phyloP scores from a whole-genome alignment of 257 asterid genomes.

The Rhazya stricta region DNA sequence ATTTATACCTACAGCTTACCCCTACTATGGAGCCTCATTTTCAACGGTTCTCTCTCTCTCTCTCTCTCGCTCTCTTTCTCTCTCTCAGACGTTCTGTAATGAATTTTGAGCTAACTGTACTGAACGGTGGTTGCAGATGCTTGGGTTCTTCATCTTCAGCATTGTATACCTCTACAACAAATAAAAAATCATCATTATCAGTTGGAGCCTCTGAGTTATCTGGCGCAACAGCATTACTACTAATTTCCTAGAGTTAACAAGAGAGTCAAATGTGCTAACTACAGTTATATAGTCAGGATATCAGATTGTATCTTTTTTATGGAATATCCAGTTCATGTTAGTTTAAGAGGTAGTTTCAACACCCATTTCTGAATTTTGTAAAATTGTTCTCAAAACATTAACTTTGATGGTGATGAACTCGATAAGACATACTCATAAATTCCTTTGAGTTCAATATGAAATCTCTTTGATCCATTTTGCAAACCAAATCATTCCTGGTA shows the following conservation, averaged over 20 bases:
- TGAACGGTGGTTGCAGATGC: conserved; percentile 40
- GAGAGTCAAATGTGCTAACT: not conserved
- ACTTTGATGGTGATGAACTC: too few species aligned
- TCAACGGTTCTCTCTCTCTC: conserved; percentile 47
- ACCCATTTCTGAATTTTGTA: not conserved
- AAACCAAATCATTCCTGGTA: too few species aligned
- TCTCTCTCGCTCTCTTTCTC: conserved; percentile 4
- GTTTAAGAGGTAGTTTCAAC: not conserved
- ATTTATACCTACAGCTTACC: conserved; percentile 81
- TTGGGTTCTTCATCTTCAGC: conserved; percentile 64
- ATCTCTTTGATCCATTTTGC: too few species aligned
- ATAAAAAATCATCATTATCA: conserved; percentile 16
- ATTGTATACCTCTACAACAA: conserved; percentile 62
- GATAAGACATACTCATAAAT: too few species aligned
- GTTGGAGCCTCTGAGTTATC: not conserved
- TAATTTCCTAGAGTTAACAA: not conserved
- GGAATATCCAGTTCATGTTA: not conserved
- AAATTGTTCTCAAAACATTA: too few species aligned
- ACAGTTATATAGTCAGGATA: not conserved
- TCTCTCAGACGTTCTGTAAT: not conserved
- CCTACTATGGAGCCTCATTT: conserved; percentile 88
- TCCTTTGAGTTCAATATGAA: too few species aligned
- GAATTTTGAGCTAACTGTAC: not conserved
- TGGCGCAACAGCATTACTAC: not conserved
- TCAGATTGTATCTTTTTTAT: not conserved